These are phyloP conservation scores for Lasiosphaeria ovina DNA, from an alignment of 495 filamentous ascomycete genomes.

Conservation along the genomic window DNA sequence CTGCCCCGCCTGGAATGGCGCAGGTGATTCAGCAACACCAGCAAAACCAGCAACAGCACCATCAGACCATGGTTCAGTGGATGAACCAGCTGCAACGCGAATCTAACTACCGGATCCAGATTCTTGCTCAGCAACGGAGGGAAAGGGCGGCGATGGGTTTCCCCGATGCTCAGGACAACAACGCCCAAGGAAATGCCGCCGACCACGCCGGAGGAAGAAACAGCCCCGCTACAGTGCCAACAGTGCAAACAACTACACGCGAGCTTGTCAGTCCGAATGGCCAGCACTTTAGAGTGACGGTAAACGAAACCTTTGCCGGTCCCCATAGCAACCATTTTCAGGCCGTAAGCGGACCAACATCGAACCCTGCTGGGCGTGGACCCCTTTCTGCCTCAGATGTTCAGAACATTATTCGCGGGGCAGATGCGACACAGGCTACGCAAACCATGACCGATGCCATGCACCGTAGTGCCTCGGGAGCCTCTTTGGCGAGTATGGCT, in stretches of 20 bases:
- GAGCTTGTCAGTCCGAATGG: constrained; percentile 32
- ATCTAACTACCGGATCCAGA: constrained; percentile 14
- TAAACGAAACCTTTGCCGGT: constrained; percentile 23
- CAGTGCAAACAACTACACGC: constrained; percentile 22
- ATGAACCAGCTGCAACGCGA: constrained; percentile 31
- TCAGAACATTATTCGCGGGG: constrained; percentile 41
- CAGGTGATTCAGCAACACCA: constrained; percentile 21
- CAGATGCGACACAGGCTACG: constrained; percentile 41
- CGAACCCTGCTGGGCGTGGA: constrained; percentile 12
- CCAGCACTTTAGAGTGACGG: constrained; percentile 29
- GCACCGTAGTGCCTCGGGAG: constrained; percentile 47
- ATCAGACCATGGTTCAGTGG: constrained; percentile 26
- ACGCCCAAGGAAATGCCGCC: constrained; percentile 3
- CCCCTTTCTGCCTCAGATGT: constrained; percentile 33
- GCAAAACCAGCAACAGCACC: constrained; percentile 21
- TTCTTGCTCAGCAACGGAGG: constrained; percentile 27
- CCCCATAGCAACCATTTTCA: constrained; percentile 3
- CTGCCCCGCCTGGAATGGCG: constrained; percentile 9
- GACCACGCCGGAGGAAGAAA: constrained; percentile 11
- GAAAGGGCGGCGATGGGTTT: constrained; percentile 22
- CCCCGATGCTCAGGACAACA: constrained; percentile 15
- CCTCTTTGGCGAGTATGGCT: constrained; percentile 36
- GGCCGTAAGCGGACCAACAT: constrained; percentile 10
- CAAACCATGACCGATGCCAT: constrained; percentile 46
- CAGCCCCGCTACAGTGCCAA: constrained; percentile 18